These are phyloP conservation scores for Serendipita sp. DNA, from an alignment of 1,284 basidiomycete species.

Conservation along the genomic window DNA sequence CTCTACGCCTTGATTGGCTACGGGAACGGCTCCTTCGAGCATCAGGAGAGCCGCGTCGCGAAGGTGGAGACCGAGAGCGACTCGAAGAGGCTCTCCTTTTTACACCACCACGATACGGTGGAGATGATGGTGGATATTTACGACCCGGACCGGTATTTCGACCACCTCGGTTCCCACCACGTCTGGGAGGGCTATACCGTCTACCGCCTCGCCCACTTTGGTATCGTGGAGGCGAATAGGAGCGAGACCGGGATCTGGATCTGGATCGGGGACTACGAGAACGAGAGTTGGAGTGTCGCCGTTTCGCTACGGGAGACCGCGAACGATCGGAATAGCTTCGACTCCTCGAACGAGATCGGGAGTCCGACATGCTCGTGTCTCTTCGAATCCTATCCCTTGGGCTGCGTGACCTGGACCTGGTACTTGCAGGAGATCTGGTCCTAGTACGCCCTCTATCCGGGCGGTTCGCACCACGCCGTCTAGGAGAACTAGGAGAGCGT, in stretches of 20 bases:
- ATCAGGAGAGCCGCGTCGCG: constrained; percentile 10
- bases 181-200: not conserved
- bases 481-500: constrained; percentile 15
- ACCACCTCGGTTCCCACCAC: not conserved
- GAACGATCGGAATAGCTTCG: constrained; percentile 22
- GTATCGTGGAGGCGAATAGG: constrained; percentile 14
- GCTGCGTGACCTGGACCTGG: constrained; percentile 17
- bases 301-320: constrained; percentile 23
- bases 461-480: constrained; percentile 11
- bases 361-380: constrained; percentile 18
- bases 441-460: constrained; percentile 1
- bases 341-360: constrained; percentile 21
- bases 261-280: constrained; percentile 17
- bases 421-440: constrained; percentile 18
- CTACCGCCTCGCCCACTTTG: constrained; percentile 13
- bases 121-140: not conserved
- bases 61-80: constrained; percentile 19
- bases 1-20: not conserved
- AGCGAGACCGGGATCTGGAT: constrained; percentile 18
- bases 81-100: constrained; percentile 19
- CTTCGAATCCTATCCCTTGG: constrained; percentile 11
- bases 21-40: constrained; percentile 8
- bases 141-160: not conserved
- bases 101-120: not conserved
- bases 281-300: constrained; percentile 11